Evolutionary conservation across 2,329 filamentous ascomycete genomes (phyloP).

Genomic region (Alternaria tenuissima): DNA sequence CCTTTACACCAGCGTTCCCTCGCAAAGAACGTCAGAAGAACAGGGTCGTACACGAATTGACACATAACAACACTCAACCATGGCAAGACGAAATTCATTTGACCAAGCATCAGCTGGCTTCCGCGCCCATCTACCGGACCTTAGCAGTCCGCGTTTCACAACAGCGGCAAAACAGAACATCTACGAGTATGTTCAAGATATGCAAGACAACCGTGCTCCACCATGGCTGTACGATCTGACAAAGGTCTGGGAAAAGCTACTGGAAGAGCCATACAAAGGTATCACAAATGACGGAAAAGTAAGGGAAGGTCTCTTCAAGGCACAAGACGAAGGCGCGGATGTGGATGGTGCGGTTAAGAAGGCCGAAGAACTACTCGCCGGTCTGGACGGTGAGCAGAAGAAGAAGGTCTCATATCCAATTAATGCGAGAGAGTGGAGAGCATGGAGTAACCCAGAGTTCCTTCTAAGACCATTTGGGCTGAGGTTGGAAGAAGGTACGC

Average conservation of each 20-base stretch:
- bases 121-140: constrained; percentile 69
- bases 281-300: constrained; percentile 73
- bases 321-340: constrained; percentile 71
- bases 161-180: constrained; percentile 69
- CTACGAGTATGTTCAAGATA: constrained; percentile 68
- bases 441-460: constrained; percentile 77
- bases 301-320: constrained; percentile 62
- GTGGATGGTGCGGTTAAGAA: constrained; percentile 65
- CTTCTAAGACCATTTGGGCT: constrained; percentile 73
- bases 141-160: constrained; percentile 68
- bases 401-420: constrained; percentile 66
- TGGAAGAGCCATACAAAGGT: constrained; percentile 72
- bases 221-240: constrained; percentile 66
- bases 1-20: neutral
- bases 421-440: constrained; percentile 75
- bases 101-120: constrained; percentile 52
- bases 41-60: neutral
- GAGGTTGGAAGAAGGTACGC: constrained; percentile 68
- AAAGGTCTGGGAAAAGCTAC: constrained; percentile 49
- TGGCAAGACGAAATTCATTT: constrained; percentile 34
- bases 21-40: neutral
- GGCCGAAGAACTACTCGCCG: constrained; percentile 56
- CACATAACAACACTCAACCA: constrained; percentile 3
- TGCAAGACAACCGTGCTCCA: constrained; percentile 66
- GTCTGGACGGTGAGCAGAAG: constrained; percentile 61